These are phyloP conservation scores for Botryosphaeria agaves DNA, from an alignment of 2,329 filamentous ascomycete species.

Conservation along the genomic window DNA sequence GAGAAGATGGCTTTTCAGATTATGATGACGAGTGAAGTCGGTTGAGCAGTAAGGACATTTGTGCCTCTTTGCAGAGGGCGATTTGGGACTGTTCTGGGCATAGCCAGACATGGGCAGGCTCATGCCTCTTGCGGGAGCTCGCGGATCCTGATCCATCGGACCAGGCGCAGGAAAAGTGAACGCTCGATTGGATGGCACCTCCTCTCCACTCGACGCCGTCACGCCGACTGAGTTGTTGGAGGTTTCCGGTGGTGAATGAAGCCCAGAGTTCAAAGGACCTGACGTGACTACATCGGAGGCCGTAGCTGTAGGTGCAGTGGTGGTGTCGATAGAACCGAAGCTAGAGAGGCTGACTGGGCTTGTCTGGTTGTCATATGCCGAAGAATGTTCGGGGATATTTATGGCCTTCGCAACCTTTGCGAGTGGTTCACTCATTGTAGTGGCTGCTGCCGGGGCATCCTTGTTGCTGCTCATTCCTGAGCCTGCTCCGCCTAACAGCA, in stretches of 20 bases:
- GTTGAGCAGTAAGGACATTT: constrained; percentile 94
- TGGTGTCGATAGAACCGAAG: constrained; percentile 34
- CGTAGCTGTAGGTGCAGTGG: constrained; percentile 27
- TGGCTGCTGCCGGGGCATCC: constrained; percentile 24
- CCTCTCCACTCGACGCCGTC: constrained; percentile 7
- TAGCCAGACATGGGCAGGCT: constrained; percentile 40
- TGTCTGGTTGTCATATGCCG: constrained; percentile 29
- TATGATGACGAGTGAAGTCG: constrained; percentile 93
- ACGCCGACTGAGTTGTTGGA: constrained; percentile 18
- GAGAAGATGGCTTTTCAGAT: constrained; percentile 90
- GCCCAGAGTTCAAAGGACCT: constrained; percentile 17
- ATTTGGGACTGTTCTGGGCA: constrained; percentile 41
- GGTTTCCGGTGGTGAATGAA: constrained; percentile 13
- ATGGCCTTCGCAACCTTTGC: constrained; percentile 29
- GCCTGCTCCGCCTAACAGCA: constrained; percentile 21
- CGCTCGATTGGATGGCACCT: constrained; percentile 29
- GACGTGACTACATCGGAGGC: constrained; percentile 31
- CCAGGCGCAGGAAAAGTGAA: constrained; percentile 48
- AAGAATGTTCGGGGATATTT: constrained; percentile 25
- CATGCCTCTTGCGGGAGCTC: constrained; percentile 37
- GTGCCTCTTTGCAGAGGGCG: constrained; percentile 72
- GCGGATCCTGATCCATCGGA: constrained; percentile 26
- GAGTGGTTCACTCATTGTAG: constrained; percentile 29
- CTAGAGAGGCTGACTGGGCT: constrained; percentile 36
- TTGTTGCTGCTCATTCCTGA: constrained; percentile 23